Conservation (phyloP, 768 basidiomycete species). For the Chlorophyllum brunneum region DNA sequence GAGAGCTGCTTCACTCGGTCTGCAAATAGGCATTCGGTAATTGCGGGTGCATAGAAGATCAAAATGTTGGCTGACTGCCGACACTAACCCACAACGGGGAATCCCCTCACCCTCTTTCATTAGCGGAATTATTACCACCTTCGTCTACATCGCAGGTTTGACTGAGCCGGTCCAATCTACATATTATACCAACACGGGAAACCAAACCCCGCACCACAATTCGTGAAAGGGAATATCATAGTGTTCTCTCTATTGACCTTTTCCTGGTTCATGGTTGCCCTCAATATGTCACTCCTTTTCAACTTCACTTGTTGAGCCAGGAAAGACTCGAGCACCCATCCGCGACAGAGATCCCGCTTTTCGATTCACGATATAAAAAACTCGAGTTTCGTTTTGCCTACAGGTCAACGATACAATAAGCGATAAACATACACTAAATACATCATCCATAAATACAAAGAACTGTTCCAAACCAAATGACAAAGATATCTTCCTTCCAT, state of each 20-base stretch:
- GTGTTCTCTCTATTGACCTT: neutral
- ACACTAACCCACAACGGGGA: too few relatives aligned
- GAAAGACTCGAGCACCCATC: slow-evolving; percentile 9
- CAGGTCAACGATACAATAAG: neutral
- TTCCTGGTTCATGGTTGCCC: slow-evolving; percentile 4
- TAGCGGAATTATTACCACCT: slow-evolving; percentile 7
- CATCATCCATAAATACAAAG: slow-evolving; percentile 3
- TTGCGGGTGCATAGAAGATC: neutral
- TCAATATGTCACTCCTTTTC: slow-evolving; percentile 3
- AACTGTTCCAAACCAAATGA: neutral
- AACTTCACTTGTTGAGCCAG: slow-evolving; percentile 2
- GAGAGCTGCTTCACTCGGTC: neutral
- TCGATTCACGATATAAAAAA: neutral
- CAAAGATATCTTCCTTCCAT: neutral
- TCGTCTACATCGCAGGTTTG: slow-evolving; percentile 11
- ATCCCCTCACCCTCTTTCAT: too few relatives aligned
- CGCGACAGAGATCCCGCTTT: slow-evolving; percentile 10
- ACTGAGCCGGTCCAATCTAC: too few relatives aligned
- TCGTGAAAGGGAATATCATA: slow-evolving; percentile 3
- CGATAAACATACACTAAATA: slow-evolving; percentile 5
- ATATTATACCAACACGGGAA: too few relatives aligned
- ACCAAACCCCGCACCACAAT: slow-evolving; percentile 5
- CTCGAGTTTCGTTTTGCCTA: too few relatives aligned
- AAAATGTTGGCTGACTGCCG: neutral
- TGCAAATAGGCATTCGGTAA: slow-evolving; percentile 6